These are phyloP conservation scores for Boletellus ananiceps DNA, from an alignment of 768 basidiomycete genomes.

Conservation along the genomic window DNA sequence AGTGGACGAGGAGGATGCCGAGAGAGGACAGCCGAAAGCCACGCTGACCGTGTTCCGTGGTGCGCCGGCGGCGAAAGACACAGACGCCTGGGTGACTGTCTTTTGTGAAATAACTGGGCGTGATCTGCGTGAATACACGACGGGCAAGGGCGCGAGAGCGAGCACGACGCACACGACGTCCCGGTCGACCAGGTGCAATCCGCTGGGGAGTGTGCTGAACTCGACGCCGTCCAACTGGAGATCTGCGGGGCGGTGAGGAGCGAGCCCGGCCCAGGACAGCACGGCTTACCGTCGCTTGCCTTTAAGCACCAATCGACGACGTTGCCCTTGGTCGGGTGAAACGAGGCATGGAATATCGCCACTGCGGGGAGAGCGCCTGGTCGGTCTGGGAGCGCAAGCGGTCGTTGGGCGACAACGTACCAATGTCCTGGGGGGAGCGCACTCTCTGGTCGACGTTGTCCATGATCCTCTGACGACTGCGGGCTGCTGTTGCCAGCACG, in stretches of 20 bases:
- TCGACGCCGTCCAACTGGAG: conserved; percentile 67
- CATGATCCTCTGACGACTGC: conserved; percentile 22
- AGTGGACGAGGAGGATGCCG: conserved; percentile 66
- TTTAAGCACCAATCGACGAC: conserved; percentile 75
- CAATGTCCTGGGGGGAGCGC: conserved; percentile 50
- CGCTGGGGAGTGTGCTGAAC: conserved; percentile 78
- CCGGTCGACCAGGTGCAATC: conserved; percentile 71
- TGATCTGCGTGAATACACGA: conserved; percentile 8
- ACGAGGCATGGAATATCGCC: conserved; percentile 80
- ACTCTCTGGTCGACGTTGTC: conserved; percentile 27
- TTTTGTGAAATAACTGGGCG: conserved; percentile 65
- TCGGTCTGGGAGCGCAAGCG: not conserved
- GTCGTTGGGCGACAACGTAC: conserved; percentile 31
- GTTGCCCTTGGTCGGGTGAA: conserved; percentile 81
- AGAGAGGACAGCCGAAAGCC: conserved; percentile 78
- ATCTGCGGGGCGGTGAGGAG: conserved; percentile 37
- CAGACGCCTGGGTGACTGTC: conserved; percentile 66
- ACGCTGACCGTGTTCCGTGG: conserved; percentile 67
- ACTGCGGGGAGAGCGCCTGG: conserved; percentile 36
- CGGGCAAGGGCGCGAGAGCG: not conserved
- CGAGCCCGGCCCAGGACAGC: not conserved
- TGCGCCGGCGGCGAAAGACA: conserved; percentile 65
- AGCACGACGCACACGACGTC: conserved; percentile 64
- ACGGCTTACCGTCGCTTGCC: conserved; percentile 55
- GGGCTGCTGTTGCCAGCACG: conserved; percentile 20